Percentiles rank a stretch among this genome's conserved stretches.
Conservation (phyloP, 169 alveolate species). For the Plasmodium cynomolgi region DNA sequence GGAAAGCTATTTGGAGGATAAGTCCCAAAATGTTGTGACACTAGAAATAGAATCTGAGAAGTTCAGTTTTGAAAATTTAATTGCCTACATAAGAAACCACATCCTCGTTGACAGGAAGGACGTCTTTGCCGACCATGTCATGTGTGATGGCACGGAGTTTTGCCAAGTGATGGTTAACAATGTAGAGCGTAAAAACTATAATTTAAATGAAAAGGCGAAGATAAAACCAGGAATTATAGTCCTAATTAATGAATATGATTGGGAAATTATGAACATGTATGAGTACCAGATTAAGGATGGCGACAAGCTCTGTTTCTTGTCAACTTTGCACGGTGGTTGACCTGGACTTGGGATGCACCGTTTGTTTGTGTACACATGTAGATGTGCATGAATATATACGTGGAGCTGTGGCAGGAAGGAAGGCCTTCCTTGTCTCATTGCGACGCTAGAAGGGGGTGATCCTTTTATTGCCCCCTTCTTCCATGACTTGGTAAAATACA, state of each 20-base stretch:
- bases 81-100: constrained; percentile 79
- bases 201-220: constrained; percentile 75
- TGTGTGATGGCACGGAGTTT: constrained; percentile 10
- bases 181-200: constrained; percentile 43
- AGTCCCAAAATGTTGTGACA: constrained; percentile 43
- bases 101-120: constrained; percentile 80
- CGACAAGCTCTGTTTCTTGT: constrained; percentile 91
- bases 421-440: neutral
- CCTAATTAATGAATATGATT: constrained; percentile 94
- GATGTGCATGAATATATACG: neutral
- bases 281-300: constrained; percentile 84
- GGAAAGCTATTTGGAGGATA: constrained; percentile 71
- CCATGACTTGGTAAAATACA: neutral
- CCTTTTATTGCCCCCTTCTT: neutral
- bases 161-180: constrained; percentile 73
- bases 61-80: constrained; percentile 76
- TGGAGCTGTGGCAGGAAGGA: neutral
- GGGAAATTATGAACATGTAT: constrained; percentile 94
- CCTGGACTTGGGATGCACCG: neutral
- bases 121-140: constrained; percentile 77
- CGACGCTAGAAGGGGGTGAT: neutral
- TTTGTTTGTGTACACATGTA: neutral
- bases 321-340: constrained; percentile 98
- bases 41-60: constrained; percentile 65
- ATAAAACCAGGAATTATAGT: constrained; percentile 94